Percentiles rank a stretch among this genome's conserved stretches.
Evolutionary conservation across 73 alveolate species (phyloP).

Genomic region (Symbiodinium pilosum): DNA sequence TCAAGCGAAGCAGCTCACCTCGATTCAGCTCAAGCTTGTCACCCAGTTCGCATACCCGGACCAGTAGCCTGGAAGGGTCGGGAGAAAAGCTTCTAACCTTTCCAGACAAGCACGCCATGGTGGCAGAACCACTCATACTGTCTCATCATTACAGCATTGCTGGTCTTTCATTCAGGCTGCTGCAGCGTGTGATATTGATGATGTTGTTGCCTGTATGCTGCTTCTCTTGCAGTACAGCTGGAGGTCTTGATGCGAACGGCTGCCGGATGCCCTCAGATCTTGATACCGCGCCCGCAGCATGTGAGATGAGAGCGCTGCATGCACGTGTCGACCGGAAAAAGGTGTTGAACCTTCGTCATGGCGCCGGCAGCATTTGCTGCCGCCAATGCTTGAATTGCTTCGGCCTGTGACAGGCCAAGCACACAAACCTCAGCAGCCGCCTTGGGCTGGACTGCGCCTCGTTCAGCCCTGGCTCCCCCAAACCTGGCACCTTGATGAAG

Average conservation of each 20-base stretch:
- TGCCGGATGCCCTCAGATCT: too few relatives aligned
- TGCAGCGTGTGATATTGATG: too few relatives aligned
- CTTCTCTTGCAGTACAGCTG: too few relatives aligned
- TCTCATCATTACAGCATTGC: too few relatives aligned
- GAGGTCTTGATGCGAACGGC: too few relatives aligned
- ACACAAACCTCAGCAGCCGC: background rate
- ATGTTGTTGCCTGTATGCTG: too few relatives aligned
- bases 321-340: too few relatives aligned
- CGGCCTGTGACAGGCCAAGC: background rate
- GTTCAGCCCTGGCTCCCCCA: slow-evolving; percentile 14
- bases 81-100: background rate
- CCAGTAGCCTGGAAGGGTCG: slow-evolving; percentile 46
- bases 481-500: background rate
- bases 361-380: background rate
- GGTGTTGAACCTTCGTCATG: background rate
- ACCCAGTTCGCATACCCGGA: slow-evolving; percentile 46
- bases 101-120: too few relatives aligned
- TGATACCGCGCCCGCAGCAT: too few relatives aligned
- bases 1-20: slow-evolving; percentile 32
- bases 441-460: background rate
- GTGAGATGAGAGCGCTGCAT: too few relatives aligned
- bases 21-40: slow-evolving; percentile 36
- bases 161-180: too few relatives aligned
- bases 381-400: background rate
- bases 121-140: too few relatives aligned